Conservation (phyloP, 345 rosid genomes). For the Acer saccharum region DNA sequence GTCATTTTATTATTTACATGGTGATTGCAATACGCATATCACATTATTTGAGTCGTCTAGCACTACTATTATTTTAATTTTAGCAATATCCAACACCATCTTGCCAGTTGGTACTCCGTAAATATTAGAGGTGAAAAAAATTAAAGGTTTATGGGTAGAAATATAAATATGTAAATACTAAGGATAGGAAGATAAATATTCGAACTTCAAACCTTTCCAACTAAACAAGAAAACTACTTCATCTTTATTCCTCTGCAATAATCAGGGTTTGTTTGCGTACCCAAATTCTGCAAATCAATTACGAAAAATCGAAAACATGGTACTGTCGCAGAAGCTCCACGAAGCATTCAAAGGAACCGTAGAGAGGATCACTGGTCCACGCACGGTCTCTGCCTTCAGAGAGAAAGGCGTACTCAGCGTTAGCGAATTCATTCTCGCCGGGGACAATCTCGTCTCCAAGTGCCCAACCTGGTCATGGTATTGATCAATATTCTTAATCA, state of each 20-base stretch:
- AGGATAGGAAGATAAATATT: background rate
- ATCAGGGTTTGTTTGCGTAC: constrained; percentile 6
- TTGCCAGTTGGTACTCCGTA: no score
- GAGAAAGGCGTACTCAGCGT: constrained; percentile 99
- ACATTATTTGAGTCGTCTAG: no score
- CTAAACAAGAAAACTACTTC: background rate
- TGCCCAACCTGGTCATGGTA: constrained; percentile 99
- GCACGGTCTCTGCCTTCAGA: constrained; percentile 94
- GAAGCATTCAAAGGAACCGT: constrained; percentile 94
- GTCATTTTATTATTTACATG: no score
- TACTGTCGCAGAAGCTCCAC: constrained; percentile 73
- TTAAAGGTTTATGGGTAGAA: background rate
- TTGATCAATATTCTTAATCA: background rate
- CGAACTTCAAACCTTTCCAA: background rate
- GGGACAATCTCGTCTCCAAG: constrained; percentile 95
- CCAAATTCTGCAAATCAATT: constrained; percentile 6
- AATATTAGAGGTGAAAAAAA: no score
- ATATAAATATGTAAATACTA: background rate
- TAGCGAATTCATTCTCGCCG: constrained; percentile 84
- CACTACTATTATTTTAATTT: no score
- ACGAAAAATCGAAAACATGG: constrained; percentile 37
- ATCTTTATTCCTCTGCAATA: background rate
- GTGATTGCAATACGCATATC: no score
- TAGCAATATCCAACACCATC: no score
- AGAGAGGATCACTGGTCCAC: constrained; percentile 86